Conservation (phyloP, 2,329 filamentous ascomycete genomes). For the Stagonosporopsis vannaccii region DNA sequence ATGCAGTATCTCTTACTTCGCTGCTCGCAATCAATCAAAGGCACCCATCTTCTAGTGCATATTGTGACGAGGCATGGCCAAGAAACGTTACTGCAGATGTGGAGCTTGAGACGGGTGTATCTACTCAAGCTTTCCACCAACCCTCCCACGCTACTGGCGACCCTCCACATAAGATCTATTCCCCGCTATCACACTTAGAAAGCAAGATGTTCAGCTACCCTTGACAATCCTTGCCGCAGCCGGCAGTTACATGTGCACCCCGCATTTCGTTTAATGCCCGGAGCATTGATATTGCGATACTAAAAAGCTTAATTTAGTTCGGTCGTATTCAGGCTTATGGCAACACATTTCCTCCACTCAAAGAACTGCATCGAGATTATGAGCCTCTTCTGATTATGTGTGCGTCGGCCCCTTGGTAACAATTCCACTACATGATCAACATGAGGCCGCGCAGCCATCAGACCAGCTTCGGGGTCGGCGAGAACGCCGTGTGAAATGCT, state of each 20-base stretch:
- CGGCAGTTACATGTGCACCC: slow-evolving; percentile 5
- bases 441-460: neutral
- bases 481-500: slow-evolving; percentile 1
- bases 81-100: neutral
- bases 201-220: slow-evolving; percentile 1
- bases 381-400: neutral
- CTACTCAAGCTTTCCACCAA: slow-evolving; percentile 12
- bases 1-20: neutral
- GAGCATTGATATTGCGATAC: slow-evolving; percentile 4
- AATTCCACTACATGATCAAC: neutral
- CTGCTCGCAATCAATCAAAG: neutral
- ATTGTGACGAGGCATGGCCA: neutral
- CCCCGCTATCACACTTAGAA: slow-evolving; percentile 1
- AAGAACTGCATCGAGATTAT: neutral
- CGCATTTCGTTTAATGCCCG: neutral
- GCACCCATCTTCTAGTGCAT: neutral
- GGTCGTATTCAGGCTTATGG: neutral
- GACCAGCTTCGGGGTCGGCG: neutral
- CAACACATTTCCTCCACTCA: slow-evolving; percentile 13
- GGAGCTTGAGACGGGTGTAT: neutral
- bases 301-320: slow-evolving; percentile 9
- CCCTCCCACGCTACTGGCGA: neutral
- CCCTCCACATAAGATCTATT: neutral
- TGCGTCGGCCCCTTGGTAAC: neutral
- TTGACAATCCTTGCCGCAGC: slow-evolving; percentile 6